Percentiles rank a stretch among this genome's conserved stretches.
Evolutionary conservation across 805 yeast genomes (phyloP).

Genomic region (Limtongozyma cylindracea): DNA sequence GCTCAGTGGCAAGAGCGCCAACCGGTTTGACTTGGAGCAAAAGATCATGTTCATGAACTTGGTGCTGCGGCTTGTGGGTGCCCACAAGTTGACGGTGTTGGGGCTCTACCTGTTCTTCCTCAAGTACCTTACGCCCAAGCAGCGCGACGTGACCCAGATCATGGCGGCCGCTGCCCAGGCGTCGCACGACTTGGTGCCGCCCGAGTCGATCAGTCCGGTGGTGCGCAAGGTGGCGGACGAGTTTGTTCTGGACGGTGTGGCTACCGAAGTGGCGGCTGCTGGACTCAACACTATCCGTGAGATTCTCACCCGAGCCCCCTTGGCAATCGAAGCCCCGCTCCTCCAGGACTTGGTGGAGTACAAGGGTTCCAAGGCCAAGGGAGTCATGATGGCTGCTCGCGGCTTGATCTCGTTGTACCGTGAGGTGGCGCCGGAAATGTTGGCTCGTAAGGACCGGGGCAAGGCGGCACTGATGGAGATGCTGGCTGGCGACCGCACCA

Average conservation of each 20-base stretch:
- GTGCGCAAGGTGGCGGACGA: slow-evolving; percentile 90
- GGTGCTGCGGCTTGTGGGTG: slow-evolving; percentile 74
- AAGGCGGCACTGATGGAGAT: slow-evolving; percentile 71
- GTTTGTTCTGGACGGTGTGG: slow-evolving; percentile 95
- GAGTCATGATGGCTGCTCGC: slow-evolving; percentile 88
- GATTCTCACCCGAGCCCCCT: slow-evolving; percentile 77
- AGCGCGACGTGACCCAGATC: slow-evolving; percentile 79
- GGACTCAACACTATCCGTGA: slow-evolving; percentile 92
- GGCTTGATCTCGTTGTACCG: slow-evolving; percentile 67
- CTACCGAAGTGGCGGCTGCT: slow-evolving; percentile 94
- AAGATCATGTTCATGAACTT: slow-evolving; percentile 73
- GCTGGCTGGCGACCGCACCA: slow-evolving; percentile 24
- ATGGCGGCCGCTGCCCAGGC: slow-evolving; percentile 97
- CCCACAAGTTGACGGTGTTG: slow-evolving; percentile 75
- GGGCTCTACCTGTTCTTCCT: slow-evolving; percentile 78
- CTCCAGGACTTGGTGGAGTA: slow-evolving; percentile 79
- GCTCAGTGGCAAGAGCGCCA: slow-evolving; percentile 39
- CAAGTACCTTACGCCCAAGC: slow-evolving; percentile 85
- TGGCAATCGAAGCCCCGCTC: slow-evolving; percentile 73
- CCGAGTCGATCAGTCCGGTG: slow-evolving; percentile 61
- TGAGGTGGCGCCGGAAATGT: slow-evolving; percentile 93
- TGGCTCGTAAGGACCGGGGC: slow-evolving; percentile 77
- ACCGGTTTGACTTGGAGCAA: slow-evolving; percentile 64
- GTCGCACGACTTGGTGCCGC: slow-evolving; percentile 90
- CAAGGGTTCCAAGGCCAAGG: slow-evolving; percentile 80